phyloP scores from a whole-genome alignment of 768 basidiomycete species.

The Agaricus bisporus region DNA sequence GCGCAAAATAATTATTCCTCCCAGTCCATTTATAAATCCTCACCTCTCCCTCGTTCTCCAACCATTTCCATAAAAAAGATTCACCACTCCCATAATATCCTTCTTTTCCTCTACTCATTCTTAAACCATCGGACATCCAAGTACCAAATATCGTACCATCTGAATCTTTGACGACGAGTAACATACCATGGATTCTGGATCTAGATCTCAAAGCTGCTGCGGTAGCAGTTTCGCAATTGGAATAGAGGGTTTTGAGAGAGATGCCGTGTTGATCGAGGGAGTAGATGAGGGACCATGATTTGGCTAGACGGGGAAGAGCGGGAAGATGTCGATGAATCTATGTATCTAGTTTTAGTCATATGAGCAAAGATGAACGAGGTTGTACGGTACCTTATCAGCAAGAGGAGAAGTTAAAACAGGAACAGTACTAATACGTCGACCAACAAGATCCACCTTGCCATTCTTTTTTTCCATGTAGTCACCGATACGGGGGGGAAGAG shows the following conservation, averaged over 20 bases:
- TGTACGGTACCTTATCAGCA: slow-evolving; percentile 48
- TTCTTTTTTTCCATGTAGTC: slow-evolving; percentile 46
- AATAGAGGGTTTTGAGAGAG: slow-evolving; percentile 83
- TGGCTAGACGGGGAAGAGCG: slow-evolving; percentile 63
- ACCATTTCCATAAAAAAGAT: slow-evolving; percentile 80
- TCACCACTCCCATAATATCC: slow-evolving; percentile 88
- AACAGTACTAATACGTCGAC: slow-evolving; percentile 49
- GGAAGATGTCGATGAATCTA: slow-evolving; percentile 72
- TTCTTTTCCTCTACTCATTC: slow-evolving; percentile 49
- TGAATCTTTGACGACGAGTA: slow-evolving; percentile 61
- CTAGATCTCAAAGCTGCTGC: slow-evolving; percentile 25
- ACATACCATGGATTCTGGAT: slow-evolving; percentile 25
- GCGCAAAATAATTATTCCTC: slow-evolving; percentile 82
- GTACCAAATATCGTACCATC: slow-evolving; percentile 69
- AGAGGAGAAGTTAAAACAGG: slow-evolving; percentile 46
- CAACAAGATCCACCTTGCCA: slow-evolving; percentile 43
- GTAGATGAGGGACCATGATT: slow-evolving; percentile 75
- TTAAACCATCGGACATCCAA: slow-evolving; percentile 74
- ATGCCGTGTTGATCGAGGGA: slow-evolving; percentile 95
- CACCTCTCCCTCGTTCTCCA: slow-evolving; percentile 32
- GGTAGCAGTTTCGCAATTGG: slow-evolving; percentile 40
- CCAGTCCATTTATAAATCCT: slow-evolving; percentile 81
- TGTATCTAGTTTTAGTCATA: not conserved
- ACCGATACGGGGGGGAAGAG: slow-evolving; percentile 22
- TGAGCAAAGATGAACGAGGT: not conserved